phyloP scores from a whole-genome alignment of 768 basidiomycete genomes.

The Lentinula aciculospora region DNA sequence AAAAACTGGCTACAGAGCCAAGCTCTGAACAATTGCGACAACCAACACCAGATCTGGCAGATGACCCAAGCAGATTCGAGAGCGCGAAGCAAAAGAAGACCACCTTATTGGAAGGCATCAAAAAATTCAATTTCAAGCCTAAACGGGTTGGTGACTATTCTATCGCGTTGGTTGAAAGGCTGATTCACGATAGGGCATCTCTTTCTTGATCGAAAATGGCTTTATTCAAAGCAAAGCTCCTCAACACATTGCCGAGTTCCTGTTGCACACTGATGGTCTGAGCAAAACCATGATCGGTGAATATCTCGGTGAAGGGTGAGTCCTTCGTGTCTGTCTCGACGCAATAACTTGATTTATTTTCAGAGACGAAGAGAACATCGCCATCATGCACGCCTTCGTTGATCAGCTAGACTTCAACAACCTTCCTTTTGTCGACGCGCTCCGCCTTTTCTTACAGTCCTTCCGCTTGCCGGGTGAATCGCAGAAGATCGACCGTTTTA shows the following conservation, averaged over 20 bases:
- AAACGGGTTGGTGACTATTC: slow-evolving; percentile 61
- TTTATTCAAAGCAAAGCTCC: slow-evolving; percentile 75
- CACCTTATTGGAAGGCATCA: slow-evolving; percentile 89
- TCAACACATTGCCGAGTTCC: slow-evolving; percentile 76
- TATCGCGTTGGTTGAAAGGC: neutral
- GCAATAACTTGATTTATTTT: neutral
- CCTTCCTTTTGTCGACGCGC: slow-evolving; percentile 79
- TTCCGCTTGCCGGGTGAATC: slow-evolving; percentile 97
- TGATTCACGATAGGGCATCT: slow-evolving; percentile 62
- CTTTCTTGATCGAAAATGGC: slow-evolving; percentile 83
- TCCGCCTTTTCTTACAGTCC: slow-evolving; percentile 86
- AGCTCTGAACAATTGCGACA: slow-evolving; percentile 57
- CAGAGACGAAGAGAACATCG: slow-evolving; percentile 86
- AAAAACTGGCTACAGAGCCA: slow-evolving; percentile 42
- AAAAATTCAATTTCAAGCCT: slow-evolving; percentile 98
- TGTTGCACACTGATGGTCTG: slow-evolving; percentile 85
- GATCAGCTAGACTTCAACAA: slow-evolving; percentile 86
- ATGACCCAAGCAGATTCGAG: slow-evolving; percentile 91
- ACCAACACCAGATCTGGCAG: slow-evolving; percentile 72
- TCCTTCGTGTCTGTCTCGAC: slow-evolving; percentile 9
- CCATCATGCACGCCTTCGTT: slow-evolving; percentile 97
- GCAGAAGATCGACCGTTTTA: slow-evolving; percentile 98
- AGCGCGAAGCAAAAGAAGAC: slow-evolving; percentile 97
- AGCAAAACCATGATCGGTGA: slow-evolving; percentile 97
- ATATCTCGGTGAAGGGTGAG: slow-evolving; percentile 95